phyloP scores from a whole-genome alignment of 352 stramenopile genomes.

The Albugo laibachii region DNA sequence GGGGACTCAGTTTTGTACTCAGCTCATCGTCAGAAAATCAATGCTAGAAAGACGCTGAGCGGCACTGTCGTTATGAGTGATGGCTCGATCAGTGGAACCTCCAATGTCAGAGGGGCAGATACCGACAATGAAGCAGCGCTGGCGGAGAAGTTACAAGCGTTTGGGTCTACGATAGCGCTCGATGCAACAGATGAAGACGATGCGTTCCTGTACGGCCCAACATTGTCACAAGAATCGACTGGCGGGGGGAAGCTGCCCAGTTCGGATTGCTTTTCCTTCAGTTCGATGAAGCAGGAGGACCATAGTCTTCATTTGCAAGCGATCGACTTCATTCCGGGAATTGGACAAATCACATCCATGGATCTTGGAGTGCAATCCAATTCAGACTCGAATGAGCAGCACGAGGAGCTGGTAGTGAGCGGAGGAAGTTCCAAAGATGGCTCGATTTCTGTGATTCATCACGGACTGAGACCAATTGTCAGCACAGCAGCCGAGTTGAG shows the following conservation, averaged over 20 bases:
- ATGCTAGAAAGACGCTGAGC: constrained; percentile 10
- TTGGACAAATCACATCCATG: constrained; percentile 72
- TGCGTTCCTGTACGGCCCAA: constrained; percentile 45
- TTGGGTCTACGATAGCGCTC: no score
- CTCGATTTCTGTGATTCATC: constrained; percentile 55
- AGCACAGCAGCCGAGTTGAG: constrained; percentile 58
- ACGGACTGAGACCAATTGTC: constrained; percentile 63
- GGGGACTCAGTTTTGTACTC: constrained; percentile 57
- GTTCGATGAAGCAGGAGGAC: background rate
- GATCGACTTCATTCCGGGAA: constrained; percentile 42
- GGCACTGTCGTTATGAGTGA: constrained; percentile 6
- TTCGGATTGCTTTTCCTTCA: no score
- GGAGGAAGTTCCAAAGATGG: constrained; percentile 36
- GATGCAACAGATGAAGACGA: constrained; percentile 42
- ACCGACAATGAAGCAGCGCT: constrained; percentile 3
- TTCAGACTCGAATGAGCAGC: constrained; percentile 53
- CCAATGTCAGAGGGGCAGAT: constrained; percentile 5
- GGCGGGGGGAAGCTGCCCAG: background rate
- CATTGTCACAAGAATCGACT: constrained; percentile 12
- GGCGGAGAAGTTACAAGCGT: no score
- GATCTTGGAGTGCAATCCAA: constrained; percentile 57
- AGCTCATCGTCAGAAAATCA: constrained; percentile 4
- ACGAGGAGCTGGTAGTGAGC: constrained; percentile 58
- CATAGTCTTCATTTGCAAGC: constrained; percentile 15
- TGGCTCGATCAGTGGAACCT: constrained; percentile 6